phyloP scores from a whole-genome alignment of 768 basidiomycete genomes.

The Lyophyllum atratum region DNA sequence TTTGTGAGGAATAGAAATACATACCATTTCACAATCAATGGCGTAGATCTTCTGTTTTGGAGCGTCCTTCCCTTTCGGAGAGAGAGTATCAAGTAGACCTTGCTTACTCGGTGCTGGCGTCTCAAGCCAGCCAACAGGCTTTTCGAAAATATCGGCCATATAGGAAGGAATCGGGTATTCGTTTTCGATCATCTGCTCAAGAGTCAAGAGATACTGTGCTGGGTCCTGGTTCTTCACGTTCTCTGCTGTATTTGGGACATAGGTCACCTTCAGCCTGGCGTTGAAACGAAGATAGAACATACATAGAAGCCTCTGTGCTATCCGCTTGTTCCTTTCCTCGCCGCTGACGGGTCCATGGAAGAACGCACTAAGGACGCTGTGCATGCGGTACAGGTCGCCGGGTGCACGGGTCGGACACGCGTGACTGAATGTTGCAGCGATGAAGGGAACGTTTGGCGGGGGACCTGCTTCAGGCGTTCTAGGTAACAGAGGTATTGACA shows the following conservation, averaged over 20 bases:
- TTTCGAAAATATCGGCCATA: constrained; percentile 69
- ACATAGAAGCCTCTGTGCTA: constrained; percentile 39
- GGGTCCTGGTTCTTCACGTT: constrained; percentile 64
- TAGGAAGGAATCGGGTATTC: constrained; percentile 91
- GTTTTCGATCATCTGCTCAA: constrained; percentile 92
- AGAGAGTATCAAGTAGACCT: constrained; percentile 26
- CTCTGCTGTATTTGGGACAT: constrained; percentile 47
- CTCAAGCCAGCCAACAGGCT: constrained; percentile 78
- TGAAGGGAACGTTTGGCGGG: constrained; percentile 57
- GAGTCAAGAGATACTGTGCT: constrained; percentile 68
- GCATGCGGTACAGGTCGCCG: constrained; percentile 83
- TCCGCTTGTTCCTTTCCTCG: constrained; percentile 77
- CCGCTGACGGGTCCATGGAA: constrained; percentile 79
- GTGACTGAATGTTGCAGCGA: constrained; percentile 83
- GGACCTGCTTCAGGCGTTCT: constrained; percentile 25
- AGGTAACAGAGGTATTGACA: constrained; percentile 39
- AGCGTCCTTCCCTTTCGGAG: constrained; percentile 26
- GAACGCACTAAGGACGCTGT: constrained; percentile 81
- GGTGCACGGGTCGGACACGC: constrained; percentile 93
- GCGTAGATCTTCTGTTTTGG: constrained; percentile 65
- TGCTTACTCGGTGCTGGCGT: constrained; percentile 54
- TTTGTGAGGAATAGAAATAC: constrained; percentile 19
- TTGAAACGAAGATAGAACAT: constrained; percentile 14
- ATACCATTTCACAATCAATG: constrained; percentile 97
- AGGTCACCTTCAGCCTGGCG: neutral